phyloP scores from a whole-genome alignment of 2,329 filamentous ascomycete species.

The Zymoseptoria brevis region DNA sequence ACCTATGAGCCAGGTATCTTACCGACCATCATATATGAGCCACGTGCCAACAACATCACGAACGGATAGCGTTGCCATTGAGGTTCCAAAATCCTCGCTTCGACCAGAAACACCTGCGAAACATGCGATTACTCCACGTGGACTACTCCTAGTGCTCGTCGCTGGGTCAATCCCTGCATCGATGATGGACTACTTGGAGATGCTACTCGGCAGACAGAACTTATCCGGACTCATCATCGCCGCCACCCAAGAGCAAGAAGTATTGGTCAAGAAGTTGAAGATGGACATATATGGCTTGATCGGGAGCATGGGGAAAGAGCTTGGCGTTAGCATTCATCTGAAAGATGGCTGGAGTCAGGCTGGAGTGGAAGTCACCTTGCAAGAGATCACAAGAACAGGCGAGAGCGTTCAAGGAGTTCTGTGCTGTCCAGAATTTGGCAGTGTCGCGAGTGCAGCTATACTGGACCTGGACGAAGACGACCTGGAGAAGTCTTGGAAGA shows the following conservation, averaged over 20 bases:
- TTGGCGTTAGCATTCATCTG: constrained; percentile 16
- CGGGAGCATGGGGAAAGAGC: constrained; percentile 18
- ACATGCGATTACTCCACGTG: constrained; percentile 1
- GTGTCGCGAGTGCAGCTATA: constrained; percentile 10
- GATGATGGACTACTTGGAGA: constrained; percentile 14
- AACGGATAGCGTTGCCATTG: neutral
- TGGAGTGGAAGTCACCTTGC: constrained; percentile 11
- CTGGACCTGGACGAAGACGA: constrained; percentile 16
- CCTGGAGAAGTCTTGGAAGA: constrained; percentile 15
- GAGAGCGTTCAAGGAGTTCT: constrained; percentile 20
- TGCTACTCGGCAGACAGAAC: constrained; percentile 12
- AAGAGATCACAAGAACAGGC: constrained; percentile 9
- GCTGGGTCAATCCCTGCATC: constrained; percentile 6
- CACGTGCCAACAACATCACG: neutral
- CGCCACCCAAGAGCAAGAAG: constrained; percentile 12
- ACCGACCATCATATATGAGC: neutral
- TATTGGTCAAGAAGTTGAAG: constrained; percentile 18
- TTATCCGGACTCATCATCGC: constrained; percentile 11
- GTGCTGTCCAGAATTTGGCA: constrained; percentile 12
- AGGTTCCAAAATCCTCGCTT: neutral
- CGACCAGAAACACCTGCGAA: neutral
- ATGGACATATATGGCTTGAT: constrained; percentile 19
- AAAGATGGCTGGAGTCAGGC: constrained; percentile 14
- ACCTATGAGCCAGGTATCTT: neutral
- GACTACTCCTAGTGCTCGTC: constrained; percentile 11